Percentiles rank a stretch among this genome's conserved stretches.
These are phyloP conservation scores for Tripterygium wilfordii DNA, from an alignment of 177 flowering plant genomes.

Conservation along the genomic window DNA sequence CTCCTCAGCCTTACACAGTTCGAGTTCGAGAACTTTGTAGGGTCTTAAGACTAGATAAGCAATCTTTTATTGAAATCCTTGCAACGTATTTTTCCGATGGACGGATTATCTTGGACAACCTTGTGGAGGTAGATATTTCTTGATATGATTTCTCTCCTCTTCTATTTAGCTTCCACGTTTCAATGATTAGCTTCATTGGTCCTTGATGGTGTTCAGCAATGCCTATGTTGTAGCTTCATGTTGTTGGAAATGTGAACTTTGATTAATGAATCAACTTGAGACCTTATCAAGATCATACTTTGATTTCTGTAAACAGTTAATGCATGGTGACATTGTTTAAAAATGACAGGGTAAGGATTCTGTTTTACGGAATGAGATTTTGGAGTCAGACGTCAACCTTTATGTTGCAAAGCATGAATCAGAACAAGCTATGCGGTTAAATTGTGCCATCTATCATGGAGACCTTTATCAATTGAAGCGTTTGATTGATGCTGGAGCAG, in stretches of 20 bases:
- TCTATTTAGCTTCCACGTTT: background rate
- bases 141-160: background rate
- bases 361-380: slow-evolving; percentile 30
- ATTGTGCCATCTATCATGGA: slow-evolving; percentile 59
- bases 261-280: too few relatives aligned
- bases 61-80: slow-evolving; percentile 40
- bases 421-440: slow-evolving; percentile 50
- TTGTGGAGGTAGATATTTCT: slow-evolving; percentile 29
- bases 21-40: slow-evolving; percentile 50
- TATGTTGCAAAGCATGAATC: slow-evolving; percentile 56
- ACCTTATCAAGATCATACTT: too few relatives aligned
- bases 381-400: slow-evolving; percentile 49
- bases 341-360: slow-evolving; percentile 52
- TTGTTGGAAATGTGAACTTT: too few relatives aligned
- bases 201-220: too few relatives aligned
- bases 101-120: slow-evolving; percentile 45
- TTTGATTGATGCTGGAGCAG: slow-evolving; percentile 62
- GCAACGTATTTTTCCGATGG: slow-evolving; percentile 54
- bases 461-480: slow-evolving; percentile 48
- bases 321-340: too few relatives aligned
- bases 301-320: too few relatives aligned
- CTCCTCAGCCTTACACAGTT: slow-evolving; percentile 52
- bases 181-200: too few relatives aligned
- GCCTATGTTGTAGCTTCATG: too few relatives aligned
- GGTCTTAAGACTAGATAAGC: slow-evolving; percentile 60